Conservation (phyloP, 2,329 filamentous ascomycete species). For the Penicillium sp. region DNA sequence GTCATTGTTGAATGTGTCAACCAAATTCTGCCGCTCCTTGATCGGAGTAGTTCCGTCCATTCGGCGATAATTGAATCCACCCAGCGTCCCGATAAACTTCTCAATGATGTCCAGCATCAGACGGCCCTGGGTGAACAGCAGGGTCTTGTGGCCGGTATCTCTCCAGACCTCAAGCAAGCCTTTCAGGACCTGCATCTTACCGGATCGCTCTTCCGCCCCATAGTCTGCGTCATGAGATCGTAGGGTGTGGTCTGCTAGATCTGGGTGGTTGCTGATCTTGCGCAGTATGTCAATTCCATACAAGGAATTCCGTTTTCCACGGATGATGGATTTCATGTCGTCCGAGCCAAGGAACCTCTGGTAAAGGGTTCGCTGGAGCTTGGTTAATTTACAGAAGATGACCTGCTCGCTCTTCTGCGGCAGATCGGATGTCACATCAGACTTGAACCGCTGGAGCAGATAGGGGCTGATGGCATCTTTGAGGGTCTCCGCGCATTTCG, state of each 20-base stretch:
- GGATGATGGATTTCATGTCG: constrained; percentile 79
- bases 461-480: constrained; percentile 94
- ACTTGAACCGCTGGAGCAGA: constrained; percentile 84
- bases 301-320: constrained; percentile 70
- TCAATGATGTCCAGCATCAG: constrained; percentile 96
- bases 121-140: constrained; percentile 88
- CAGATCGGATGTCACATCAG: constrained; percentile 87
- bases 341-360: constrained; percentile 74
- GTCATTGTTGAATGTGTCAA: constrained; percentile 87
- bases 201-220: constrained; percentile 73
- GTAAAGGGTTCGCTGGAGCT: constrained; percentile 73
- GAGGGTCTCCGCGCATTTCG: constrained; percentile 87
- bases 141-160: constrained; percentile 84
- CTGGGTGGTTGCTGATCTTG: constrained; percentile 97
- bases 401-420: constrained; percentile 96
- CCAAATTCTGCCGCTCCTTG: constrained; percentile 79
- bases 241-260: constrained; percentile 68
- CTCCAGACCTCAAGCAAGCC: constrained; percentile 85
- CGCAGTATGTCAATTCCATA: constrained; percentile 88
- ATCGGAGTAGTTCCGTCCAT: constrained; percentile 95
- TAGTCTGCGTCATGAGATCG: constrained; percentile 62
- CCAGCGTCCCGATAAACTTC: constrained; percentile 65
- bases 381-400: constrained; percentile 87
- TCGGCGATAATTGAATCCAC: constrained; percentile 70
- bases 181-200: constrained; percentile 94